A percentile compares a stretch with the other conserved stretches of the same genome.
Evolutionary conservation across 345 rosid genomes (phyloP).

Genomic region (Gossypium arboreum): DNA sequence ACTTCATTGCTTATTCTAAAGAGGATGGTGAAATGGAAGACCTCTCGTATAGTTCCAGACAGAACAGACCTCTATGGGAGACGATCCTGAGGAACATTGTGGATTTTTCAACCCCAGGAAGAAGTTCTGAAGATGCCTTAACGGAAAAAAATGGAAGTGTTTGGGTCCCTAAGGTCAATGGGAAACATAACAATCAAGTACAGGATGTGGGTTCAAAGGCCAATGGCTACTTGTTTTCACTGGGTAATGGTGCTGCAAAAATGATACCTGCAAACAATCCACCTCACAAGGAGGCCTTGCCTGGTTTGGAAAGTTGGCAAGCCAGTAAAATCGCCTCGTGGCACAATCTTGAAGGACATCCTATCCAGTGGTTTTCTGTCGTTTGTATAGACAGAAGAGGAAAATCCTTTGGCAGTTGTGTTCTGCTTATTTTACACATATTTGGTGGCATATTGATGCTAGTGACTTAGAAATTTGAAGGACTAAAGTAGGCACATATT

Average conservation of each 20-base stretch:
- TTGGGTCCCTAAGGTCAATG: slow-evolving; percentile 77
- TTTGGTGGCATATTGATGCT: neutral
- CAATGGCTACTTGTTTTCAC: slow-evolving; percentile 40
- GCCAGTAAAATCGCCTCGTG: slow-evolving; percentile 77
- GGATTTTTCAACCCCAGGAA: slow-evolving; percentile 39
- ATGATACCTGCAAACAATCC: slow-evolving; percentile 65
- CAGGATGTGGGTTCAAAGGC: slow-evolving; percentile 42
- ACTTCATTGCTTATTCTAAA: slow-evolving; percentile 68
- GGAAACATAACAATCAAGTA: slow-evolving; percentile 69
- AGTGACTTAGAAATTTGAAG: neutral
- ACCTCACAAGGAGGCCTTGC: slow-evolving; percentile 69
- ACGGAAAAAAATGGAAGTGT: slow-evolving; percentile 40
- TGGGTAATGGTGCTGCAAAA: slow-evolving; percentile 65
- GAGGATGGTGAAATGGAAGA: slow-evolving; percentile 55
- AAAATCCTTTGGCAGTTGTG: slow-evolving; percentile 22
- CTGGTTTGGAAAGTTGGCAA: slow-evolving; percentile 85
- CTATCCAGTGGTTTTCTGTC: slow-evolving; percentile 82
- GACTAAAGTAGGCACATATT: neutral
- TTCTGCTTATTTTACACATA: neutral
- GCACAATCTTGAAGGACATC: slow-evolving; percentile 91
- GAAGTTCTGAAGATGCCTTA: slow-evolving; percentile 25
- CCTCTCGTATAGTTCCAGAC: slow-evolving; percentile 36
- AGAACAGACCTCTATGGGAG: slow-evolving; percentile 61
- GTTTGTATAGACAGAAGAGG: slow-evolving; percentile 88
- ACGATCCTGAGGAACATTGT: slow-evolving; percentile 49